A percentile compares a stretch with the other conserved stretches of the same genome.
Evolutionary conservation across 176 grass and related monocot genomes (phyloP).

Genomic region (Dendrocalamus sinicus): DNA sequence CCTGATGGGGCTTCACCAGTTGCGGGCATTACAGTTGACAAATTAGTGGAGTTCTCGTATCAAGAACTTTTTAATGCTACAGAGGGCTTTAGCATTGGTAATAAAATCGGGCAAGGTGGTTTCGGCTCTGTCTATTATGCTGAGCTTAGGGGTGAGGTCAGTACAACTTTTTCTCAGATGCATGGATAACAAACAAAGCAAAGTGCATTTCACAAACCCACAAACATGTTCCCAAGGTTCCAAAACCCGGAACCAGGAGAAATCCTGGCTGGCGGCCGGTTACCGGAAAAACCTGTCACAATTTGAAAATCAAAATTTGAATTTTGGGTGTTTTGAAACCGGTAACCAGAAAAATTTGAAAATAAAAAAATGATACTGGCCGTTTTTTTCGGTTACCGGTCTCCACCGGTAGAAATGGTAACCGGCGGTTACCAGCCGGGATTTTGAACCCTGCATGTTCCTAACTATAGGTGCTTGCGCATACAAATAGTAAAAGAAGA

Average conservation of each 20-base stretch:
- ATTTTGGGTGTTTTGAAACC: no score
- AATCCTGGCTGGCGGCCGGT: no score
- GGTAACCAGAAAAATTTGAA: no score
- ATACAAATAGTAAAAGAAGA: background rate
- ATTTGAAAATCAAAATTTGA: no score
- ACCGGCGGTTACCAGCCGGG: no score
- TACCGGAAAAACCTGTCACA: no score
- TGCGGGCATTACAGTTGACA: slow-evolving; percentile 77
- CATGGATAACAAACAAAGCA: slow-evolving; percentile 15
- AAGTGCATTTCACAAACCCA: slow-evolving; percentile 20
- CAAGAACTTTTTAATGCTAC: slow-evolving; percentile 88
- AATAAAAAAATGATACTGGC: no score
- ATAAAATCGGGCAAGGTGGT: slow-evolving; percentile 98
- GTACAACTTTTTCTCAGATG: slow-evolving; percentile 36
- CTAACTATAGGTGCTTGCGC: background rate
- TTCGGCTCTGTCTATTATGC: slow-evolving; percentile 77
- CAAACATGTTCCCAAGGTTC: background rate
- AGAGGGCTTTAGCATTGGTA: slow-evolving; percentile 82
- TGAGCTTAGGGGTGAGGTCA: slow-evolving; percentile 93
- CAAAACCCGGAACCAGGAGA: no score
- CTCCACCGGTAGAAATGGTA: no score
- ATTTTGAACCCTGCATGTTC: no score
- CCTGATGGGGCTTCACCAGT: slow-evolving; percentile 48
- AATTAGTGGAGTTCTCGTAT: slow-evolving; percentile 92
- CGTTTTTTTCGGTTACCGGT: no score